Conservation (phyloP, 345 rosid species). For the Lumnitzera racemosa region DNA sequence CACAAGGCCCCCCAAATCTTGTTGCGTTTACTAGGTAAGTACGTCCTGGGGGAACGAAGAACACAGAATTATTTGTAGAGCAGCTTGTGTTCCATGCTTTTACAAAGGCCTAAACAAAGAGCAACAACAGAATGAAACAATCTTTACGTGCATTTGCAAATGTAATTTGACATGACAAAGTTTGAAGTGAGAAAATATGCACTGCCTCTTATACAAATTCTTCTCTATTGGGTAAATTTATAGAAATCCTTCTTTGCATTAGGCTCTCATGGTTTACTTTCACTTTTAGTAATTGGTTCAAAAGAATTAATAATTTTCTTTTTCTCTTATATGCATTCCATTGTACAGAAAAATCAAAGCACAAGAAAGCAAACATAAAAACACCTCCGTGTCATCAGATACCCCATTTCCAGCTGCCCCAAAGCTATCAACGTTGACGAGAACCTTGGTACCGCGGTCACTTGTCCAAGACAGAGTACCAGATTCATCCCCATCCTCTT, state of each 20-base stretch:
- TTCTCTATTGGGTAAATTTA: too few species aligned
- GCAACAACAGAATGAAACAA: not conserved
- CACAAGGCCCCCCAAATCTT: conserved; percentile 81
- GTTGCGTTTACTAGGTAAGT: conserved; percentile 75
- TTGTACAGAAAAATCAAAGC: not conserved
- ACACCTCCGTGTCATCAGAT: conserved; percentile 91
- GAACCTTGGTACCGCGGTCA: conserved; percentile 52
- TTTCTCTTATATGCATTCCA: too few species aligned
- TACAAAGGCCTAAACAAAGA: conserved; percentile 48
- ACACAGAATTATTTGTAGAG: conserved; percentile 50
- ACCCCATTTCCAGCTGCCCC: conserved; percentile 86
- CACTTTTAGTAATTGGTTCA: too few species aligned
- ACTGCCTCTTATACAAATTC: too few species aligned
- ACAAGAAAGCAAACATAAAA: not conserved
- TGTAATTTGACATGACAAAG: too few species aligned
- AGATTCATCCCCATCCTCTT: conserved; percentile 37
- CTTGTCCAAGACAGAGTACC: conserved; percentile 43
- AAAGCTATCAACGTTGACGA: conserved; percentile 91
- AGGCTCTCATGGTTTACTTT: too few species aligned
- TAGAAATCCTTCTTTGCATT: too few species aligned
- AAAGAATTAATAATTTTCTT: too few species aligned
- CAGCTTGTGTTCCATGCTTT: conserved; percentile 80
- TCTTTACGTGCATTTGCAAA: not conserved
- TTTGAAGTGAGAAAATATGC: too few species aligned
- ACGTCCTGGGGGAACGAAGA: conserved; percentile 72